Conservation (phyloP, 2,329 filamentous ascomycete genomes). For the Aspergillus japonicus region DNA sequence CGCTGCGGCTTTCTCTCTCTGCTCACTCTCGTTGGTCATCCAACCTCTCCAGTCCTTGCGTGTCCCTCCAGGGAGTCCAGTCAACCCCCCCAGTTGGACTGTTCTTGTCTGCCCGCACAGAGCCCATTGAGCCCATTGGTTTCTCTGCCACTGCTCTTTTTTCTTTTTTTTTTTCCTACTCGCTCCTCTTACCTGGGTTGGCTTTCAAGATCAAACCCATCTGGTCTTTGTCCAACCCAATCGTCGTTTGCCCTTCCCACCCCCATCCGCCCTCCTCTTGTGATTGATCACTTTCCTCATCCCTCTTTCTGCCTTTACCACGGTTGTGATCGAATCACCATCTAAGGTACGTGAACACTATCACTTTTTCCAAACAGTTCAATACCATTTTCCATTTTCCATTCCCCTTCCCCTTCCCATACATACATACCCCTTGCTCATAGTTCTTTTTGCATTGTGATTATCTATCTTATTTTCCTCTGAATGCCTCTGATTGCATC, state of each 20-base stretch:
- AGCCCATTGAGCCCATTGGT: conserved; percentile 23
- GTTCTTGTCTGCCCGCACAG: conserved; percentile 19
- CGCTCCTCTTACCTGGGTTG: conserved; percentile 13
- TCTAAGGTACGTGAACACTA: conserved; percentile 23
- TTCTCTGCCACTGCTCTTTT: conserved; percentile 10
- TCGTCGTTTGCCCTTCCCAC: conserved; percentile 18
- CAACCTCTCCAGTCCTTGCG: conserved; percentile 30
- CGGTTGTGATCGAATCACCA: conserved; percentile 25
- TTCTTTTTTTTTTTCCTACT: conserved; percentile 26
- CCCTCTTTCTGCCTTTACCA: conserved; percentile 16
- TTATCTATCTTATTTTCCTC: neutral
- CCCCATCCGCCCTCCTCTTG: conserved; percentile 16
- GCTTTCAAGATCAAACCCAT: conserved; percentile 21
- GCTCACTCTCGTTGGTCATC: conserved; percentile 44
- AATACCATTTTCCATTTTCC: conserved; percentile 8
- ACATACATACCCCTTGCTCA: neutral
- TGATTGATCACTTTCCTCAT: conserved; percentile 20
- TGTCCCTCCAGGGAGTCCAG: conserved; percentile 21
- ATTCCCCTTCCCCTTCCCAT: conserved; percentile 13
- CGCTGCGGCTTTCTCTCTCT: conserved; percentile 37
- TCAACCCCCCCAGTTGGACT: conserved; percentile 22
- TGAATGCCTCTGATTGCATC: neutral
- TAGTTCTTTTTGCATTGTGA: neutral
- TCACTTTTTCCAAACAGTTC: conserved; percentile 6
- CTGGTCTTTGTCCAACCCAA: conserved; percentile 21